These are phyloP conservation scores for Sorghum bicolor DNA, from an alignment of 176 grass and related monocot genomes.

Conservation along the genomic window Sorghum_bicolor_NCBIv3 NC_012873.2:56152501-56153000, in stretches of 20 bases:
- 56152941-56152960: slow-evolving; percentile 36
- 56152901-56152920: slow-evolving; percentile 32
- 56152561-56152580: slow-evolving; percentile 55
- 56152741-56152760: slow-evolving; percentile 26
- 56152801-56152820: slow-evolving; percentile 47
- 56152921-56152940: slow-evolving; percentile 53
- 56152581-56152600: slow-evolving; percentile 59
- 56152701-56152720: slow-evolving; percentile 44
- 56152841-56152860: slow-evolving; percentile 40
- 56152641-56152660: slow-evolving; percentile 68
- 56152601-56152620: slow-evolving; percentile 43
- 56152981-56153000: slow-evolving; percentile 48
- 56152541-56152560: slow-evolving; percentile 42
- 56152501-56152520: slow-evolving; percentile 53
- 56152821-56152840: slow-evolving; percentile 53
- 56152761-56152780: slow-evolving; percentile 58
- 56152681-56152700: slow-evolving; percentile 69
- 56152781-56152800: slow-evolving; percentile 52
- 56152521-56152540: slow-evolving; percentile 49
- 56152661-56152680: slow-evolving; percentile 57
- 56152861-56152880: slow-evolving; percentile 39
- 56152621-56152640: slow-evolving; percentile 59
- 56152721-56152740: slow-evolving; percentile 50
- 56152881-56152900: slow-evolving; percentile 51
- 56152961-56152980: slow-evolving; percentile 50